A percentile compares a stretch with the other conserved stretches of the same genome.
Evolutionary conservation across 176 grass and related monocot genomes (phyloP).

Genomic region (Zea luxurians): DNA sequence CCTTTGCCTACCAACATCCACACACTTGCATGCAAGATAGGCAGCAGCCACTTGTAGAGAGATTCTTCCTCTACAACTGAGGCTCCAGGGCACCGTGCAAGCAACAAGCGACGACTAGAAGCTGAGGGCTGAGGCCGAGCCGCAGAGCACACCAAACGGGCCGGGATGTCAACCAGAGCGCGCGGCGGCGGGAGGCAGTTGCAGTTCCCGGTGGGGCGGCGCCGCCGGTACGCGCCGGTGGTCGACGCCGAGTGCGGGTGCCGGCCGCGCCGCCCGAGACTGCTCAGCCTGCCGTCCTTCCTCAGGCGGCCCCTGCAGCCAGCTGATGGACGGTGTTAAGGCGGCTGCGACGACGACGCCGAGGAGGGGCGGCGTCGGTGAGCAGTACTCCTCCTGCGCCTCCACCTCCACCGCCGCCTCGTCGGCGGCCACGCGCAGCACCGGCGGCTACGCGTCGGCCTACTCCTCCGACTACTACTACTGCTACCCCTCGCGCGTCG

Average conservation of each 20-base stretch:
- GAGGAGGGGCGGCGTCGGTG: not conserved
- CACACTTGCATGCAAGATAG: too few species aligned
- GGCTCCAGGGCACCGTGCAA: too few species aligned
- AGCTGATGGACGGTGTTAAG: not conserved
- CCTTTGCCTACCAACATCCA: too few species aligned
- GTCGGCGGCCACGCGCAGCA: slow-evolving; percentile 30
- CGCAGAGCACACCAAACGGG: not conserved
- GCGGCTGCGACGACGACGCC: not conserved
- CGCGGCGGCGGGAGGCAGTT: not conserved
- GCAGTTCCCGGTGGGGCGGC: slow-evolving; percentile 37
- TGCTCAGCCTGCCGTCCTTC: slow-evolving; percentile 49
- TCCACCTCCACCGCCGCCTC: slow-evolving; percentile 22
- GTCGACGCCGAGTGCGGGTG: slow-evolving; percentile 52
- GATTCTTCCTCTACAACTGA: too few species aligned
- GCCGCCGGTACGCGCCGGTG: slow-evolving; percentile 45
- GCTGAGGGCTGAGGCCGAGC: too few species aligned
- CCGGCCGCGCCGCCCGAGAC: slow-evolving; percentile 43
- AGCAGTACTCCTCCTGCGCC: not conserved
- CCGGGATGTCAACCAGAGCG: not conserved
- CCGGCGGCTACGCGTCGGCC: slow-evolving; percentile 13
- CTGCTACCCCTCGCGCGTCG: not conserved
- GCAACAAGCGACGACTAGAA: too few species aligned
- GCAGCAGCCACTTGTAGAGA: too few species aligned
- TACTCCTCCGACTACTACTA: slow-evolving; percentile 33
- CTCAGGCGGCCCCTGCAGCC: slow-evolving; percentile 20